These are phyloP conservation scores for Stellera chamaejasme DNA, from an alignment of 345 rosid genomes.

Conservation along the genomic window DNA sequence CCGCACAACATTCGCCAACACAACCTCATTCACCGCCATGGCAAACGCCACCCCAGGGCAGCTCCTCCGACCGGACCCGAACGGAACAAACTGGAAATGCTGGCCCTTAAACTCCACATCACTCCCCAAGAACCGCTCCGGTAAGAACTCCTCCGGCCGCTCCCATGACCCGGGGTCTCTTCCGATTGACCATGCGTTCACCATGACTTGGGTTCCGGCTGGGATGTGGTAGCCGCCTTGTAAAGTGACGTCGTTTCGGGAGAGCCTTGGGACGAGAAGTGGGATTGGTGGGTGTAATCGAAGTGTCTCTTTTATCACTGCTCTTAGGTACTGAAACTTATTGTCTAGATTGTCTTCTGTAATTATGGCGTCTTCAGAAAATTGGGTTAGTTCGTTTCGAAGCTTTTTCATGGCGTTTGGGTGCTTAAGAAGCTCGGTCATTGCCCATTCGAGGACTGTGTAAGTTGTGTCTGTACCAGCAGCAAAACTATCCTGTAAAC, in stretches of 20 bases:
- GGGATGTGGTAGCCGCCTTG: slow-evolving; percentile 22
- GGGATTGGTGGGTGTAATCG: slow-evolving; percentile 40
- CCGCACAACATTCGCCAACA: slow-evolving; percentile 21
- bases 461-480: slow-evolving; percentile 34
- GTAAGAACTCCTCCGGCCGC: slow-evolving; percentile 22
- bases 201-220: slow-evolving; percentile 18
- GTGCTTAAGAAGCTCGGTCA: slow-evolving; percentile 32
- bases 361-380: slow-evolving; percentile 8
- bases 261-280: slow-evolving; percentile 22
- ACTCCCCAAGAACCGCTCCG: slow-evolving; percentile 24
- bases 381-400: slow-evolving; percentile 21
- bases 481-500: slow-evolving; percentile 32
- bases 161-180: slow-evolving; percentile 27
- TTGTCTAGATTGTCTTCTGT: slow-evolving; percentile 20
- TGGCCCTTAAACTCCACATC: slow-evolving; percentile 22
- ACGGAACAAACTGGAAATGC: slow-evolving; percentile 26
- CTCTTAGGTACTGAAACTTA: slow-evolving; percentile 25
- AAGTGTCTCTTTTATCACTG: slow-evolving; percentile 33
- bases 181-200: slow-evolving; percentile 30
- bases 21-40: slow-evolving; percentile 18
- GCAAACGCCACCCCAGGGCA: slow-evolving; percentile 25
- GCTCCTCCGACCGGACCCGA: slow-evolving; percentile 27
- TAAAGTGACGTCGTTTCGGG: slow-evolving; percentile 18
- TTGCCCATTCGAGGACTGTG: slow-evolving; percentile 33
- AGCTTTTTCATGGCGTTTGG: slow-evolving; percentile 21